These are phyloP conservation scores for Debaryomycetaceae sp. DNA, from an alignment of 1,139 yeast genomes.

Conservation along the genomic window DNA sequence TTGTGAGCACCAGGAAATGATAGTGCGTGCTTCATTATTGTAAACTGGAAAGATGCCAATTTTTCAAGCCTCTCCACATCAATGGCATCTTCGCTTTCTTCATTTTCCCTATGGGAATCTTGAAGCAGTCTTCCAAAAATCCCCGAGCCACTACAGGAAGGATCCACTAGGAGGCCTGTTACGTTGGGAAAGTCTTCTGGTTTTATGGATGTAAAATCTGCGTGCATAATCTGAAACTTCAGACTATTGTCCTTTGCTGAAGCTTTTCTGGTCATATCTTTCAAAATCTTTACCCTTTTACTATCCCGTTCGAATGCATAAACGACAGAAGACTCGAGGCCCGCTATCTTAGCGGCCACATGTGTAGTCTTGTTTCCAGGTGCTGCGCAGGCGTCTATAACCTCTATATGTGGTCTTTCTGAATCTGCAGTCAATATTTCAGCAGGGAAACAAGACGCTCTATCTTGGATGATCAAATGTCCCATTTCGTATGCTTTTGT, in stretches of 20 bases:
- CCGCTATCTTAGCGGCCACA: conserved; percentile 58
- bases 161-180: conserved; percentile 86
- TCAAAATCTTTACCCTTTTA: conserved; percentile 65
- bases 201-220: conserved; percentile 73
- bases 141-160: conserved; percentile 97
- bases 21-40: conserved; percentile 85
- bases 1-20: conserved; percentile 70
- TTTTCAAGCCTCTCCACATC: conserved; percentile 62
- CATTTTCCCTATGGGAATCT: conserved; percentile 44
- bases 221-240: conserved; percentile 68
- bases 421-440: conserved; percentile 62
- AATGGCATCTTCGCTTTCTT: conserved; percentile 35
- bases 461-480: conserved; percentile 82
- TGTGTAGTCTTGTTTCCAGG: conserved; percentile 98
- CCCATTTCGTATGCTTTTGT: conserved; percentile 71
- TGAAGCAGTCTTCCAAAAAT: conserved; percentile 80
- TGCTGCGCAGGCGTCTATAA: conserved; percentile 95
- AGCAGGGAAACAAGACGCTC: conserved; percentile 97
- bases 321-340: conserved; percentile 40
- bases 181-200: conserved; percentile 64
- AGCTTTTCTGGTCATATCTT: conserved; percentile 77
- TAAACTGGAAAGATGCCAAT: conserved; percentile 80
- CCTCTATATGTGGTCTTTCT: conserved; percentile 44
- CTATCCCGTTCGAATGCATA: conserved; percentile 87
- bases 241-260: conserved; percentile 47